phyloP scores from a whole-genome alignment of 495 filamentous ascomycete species.

The Cetradonia linearis region DNA sequence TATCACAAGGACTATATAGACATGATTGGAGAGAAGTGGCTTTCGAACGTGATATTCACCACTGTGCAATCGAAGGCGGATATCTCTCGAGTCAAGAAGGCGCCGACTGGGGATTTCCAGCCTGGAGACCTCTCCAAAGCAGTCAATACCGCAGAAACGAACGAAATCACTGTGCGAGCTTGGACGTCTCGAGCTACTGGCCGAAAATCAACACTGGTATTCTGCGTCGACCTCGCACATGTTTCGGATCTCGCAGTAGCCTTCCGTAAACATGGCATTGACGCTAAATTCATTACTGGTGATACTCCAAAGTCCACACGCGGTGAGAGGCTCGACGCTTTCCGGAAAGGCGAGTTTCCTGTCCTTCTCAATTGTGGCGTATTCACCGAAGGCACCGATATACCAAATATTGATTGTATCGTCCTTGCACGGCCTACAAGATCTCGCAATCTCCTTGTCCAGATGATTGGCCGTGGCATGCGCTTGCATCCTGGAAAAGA shows the following conservation, averaged over 20 bases:
- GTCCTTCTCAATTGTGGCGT: conserved; percentile 93
- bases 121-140: conserved; percentile 58
- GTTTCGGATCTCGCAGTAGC: conserved; percentile 57
- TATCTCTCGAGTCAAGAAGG: conserved; percentile 54
- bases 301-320: conserved; percentile 58
- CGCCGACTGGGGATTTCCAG: conserved; percentile 68
- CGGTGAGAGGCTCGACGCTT: conserved; percentile 57
- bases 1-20: conserved; percentile 97
- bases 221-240: conserved; percentile 84
- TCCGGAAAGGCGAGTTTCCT: conserved; percentile 65
- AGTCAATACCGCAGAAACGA: conserved; percentile 68
- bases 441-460: conserved; percentile 81
- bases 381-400: conserved; percentile 95
- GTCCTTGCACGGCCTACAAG: conserved; percentile 80
- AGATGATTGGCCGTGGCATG: conserved; percentile 97
- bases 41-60: conserved; percentile 82
- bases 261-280: conserved; percentile 68
- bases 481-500: conserved; percentile 68
- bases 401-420: conserved; percentile 94
- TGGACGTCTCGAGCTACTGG: conserved; percentile 67
- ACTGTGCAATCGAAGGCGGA: conserved; percentile 77
- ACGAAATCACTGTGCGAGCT: conserved; percentile 69
- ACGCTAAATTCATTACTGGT: conserved; percentile 75
- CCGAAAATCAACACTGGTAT: conserved; percentile 80
- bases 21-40: conserved; percentile 83